phyloP scores from a whole-genome alignment of 169 alveolate genomes.

The Plasmodium gaboni region DNA sequence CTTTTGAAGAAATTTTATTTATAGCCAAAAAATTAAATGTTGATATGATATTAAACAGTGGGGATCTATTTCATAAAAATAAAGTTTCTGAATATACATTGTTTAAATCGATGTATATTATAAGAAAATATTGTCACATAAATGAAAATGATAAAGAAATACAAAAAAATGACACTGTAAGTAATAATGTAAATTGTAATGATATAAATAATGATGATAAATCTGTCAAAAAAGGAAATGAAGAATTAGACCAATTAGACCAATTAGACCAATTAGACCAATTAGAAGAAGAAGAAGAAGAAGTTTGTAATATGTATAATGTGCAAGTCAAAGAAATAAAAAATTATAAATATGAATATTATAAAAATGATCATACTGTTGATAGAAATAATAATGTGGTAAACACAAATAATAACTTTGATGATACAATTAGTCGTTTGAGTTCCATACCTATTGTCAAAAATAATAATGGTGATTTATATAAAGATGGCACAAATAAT shows the following conservation, averaged over 20 bases:
- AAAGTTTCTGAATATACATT: slow-evolving; percentile 89
- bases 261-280: background rate
- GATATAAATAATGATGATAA: background rate
- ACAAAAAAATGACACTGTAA: background rate
- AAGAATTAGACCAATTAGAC: no score
- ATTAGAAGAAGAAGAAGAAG: background rate
- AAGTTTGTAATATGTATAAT: background rate
- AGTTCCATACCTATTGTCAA: no score
- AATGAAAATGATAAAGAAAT: background rate
- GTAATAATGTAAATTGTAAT: no score
- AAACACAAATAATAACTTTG: no score
- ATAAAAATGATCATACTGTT: background rate
- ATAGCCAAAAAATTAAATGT: slow-evolving; percentile 90
- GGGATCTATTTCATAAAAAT: slow-evolving; percentile 96
- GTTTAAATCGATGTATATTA: slow-evolving; percentile 42
- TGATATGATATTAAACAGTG: slow-evolving; percentile 94
- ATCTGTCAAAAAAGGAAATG: background rate
- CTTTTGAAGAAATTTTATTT: slow-evolving; percentile 95
- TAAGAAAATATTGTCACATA: slow-evolving; percentile 54
- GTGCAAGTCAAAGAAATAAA: slow-evolving; percentile 20
- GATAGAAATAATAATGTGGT: background rate
- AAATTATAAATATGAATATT: slow-evolving; percentile 25
- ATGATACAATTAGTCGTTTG: no score
- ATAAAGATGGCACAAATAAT: no score
- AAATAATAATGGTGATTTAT: no score